Base-by-base conservation (phyloP, 2,329 filamentous ascomycete species). In the Arthrocladium fulminans region DNA sequence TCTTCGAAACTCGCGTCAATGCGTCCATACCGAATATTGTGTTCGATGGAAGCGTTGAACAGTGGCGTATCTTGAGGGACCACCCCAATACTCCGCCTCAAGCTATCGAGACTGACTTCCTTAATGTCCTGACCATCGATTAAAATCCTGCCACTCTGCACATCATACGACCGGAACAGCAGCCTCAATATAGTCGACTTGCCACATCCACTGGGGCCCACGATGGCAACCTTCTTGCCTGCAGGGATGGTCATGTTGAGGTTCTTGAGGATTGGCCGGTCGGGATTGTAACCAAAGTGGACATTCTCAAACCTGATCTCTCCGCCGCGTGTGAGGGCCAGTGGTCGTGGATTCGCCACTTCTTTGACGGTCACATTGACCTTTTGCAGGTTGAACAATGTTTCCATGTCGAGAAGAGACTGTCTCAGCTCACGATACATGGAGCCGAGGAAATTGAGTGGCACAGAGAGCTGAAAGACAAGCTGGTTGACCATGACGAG, bases 401-500 rank as follows among this genome's bases (percentile, higher is more conserved):
- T 97, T 68, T 97, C 92, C 92, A 98, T 98, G 64, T 98, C 94
- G 27, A 98, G 74, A 38, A 98, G 74, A 19, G 88, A 95, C 69
- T 98, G 92, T 48, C 92, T 79, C 47, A 98, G 76, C 69, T 98
- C 92, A 58, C 92, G 84, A 65, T 98, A 98, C 10, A 98, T 90
- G 12, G 88, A 94, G n/a, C 92, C 92, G 3, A 98, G 74, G 67
- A 98, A 98, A 73, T 98, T 98, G 51, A 98, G 77, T 0, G 92
- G 92, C 3, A 98, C 88, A 0, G 88, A 96, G 4, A 98, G 81
- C 68, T 98, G 92, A 69, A 98, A 98, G 51, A 98, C 89, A 15
- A 98, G 81, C 72, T 97, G 92, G 66, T 98, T 98, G 57, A 98
- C 88, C 87, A 98, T 94, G 63, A 98, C 92, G 25, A 98, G 75